Conservation (phyloP, 164 flowering plant species). For the Pachysandra terminalis region DNA sequence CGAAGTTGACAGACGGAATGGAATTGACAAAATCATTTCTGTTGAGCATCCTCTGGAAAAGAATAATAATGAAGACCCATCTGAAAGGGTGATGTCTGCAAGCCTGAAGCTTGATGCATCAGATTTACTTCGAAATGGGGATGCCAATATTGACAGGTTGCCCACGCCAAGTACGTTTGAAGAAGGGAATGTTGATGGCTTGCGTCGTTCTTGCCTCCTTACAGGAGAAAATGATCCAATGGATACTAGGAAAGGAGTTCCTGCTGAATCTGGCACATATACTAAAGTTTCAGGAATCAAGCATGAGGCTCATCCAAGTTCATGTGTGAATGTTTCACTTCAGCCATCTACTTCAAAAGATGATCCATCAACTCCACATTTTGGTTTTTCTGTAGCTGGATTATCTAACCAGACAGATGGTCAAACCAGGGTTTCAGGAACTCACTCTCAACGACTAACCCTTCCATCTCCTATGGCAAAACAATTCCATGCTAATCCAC, state of each 20-base stretch:
- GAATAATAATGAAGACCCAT: slow-evolving; percentile 38
- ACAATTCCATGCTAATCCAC: slow-evolving; percentile 29
- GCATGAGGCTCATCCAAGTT: slow-evolving; percentile 31
- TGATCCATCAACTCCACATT: slow-evolving; percentile 35
- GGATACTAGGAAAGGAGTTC: slow-evolving; percentile 14
- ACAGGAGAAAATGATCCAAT: slow-evolving; percentile 9
- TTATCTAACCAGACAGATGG: slow-evolving; percentile 39
- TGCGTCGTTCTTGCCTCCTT: slow-evolving; percentile 10
- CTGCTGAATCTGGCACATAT: slow-evolving; percentile 21
- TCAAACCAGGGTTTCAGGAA: slow-evolving; percentile 31
- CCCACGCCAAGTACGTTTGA: slow-evolving; percentile 12
- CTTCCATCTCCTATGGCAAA: slow-evolving; percentile 35
- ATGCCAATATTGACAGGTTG: slow-evolving; percentile 30
- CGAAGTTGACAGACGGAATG: slow-evolving; percentile 41
- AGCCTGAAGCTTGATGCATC: slow-evolving; percentile 34
- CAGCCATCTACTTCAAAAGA: slow-evolving; percentile 37
- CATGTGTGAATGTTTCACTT: slow-evolving; percentile 30
- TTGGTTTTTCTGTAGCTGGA: slow-evolving; percentile 32
- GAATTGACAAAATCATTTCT: slow-evolving; percentile 28
- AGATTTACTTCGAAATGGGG: slow-evolving; percentile 40
- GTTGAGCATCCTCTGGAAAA: slow-evolving; percentile 42
- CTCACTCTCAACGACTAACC: slow-evolving; percentile 33
- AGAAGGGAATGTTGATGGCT: slow-evolving; percentile 16
- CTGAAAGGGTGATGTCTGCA: slow-evolving; percentile 39
- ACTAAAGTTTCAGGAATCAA: slow-evolving; percentile 35